Percentiles rank a stretch among this genome's conserved stretches.
Conservation (phyloP, 441 rosid genomes). For the Populus hybrid region DNA sequence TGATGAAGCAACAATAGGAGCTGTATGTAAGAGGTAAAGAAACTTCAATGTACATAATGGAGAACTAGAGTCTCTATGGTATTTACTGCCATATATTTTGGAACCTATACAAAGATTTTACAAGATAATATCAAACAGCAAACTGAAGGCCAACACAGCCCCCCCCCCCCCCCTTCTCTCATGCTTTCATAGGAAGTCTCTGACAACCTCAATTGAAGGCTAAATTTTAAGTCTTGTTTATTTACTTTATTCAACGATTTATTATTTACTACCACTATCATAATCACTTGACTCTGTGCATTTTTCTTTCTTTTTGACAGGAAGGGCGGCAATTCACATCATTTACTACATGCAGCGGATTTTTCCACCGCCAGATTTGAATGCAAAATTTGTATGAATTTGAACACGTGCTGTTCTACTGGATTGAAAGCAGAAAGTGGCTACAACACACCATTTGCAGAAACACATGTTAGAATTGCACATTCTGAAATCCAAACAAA, state of each 20-base stretch:
- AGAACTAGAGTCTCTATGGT: background rate
- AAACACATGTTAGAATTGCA: background rate
- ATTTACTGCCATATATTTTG: background rate
- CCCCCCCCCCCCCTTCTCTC: background rate
- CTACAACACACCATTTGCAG: background rate
- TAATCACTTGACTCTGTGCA: background rate
- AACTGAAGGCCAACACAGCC: too few species aligned
- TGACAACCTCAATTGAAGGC: background rate
- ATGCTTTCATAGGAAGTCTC: background rate
- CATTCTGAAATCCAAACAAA: background rate
- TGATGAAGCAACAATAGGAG: constrained; percentile 56
- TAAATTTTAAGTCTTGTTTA: background rate
- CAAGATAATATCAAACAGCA: background rate
- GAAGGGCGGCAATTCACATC: background rate
- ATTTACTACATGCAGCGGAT: background rate
- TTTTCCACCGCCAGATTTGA: background rate
- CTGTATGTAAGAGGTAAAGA: constrained; percentile 43
- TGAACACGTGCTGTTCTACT: background rate
- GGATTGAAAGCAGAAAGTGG: background rate
- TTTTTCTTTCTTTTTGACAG: background rate
- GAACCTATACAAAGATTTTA: background rate
- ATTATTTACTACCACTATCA: background rate
- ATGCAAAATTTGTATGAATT: background rate
- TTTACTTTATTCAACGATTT: background rate
- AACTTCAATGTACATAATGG: constrained; percentile 19